phyloP scores from a whole-genome alignment of 2,329 filamentous ascomycete genomes.

The Atkinsonella texensis region DNA sequence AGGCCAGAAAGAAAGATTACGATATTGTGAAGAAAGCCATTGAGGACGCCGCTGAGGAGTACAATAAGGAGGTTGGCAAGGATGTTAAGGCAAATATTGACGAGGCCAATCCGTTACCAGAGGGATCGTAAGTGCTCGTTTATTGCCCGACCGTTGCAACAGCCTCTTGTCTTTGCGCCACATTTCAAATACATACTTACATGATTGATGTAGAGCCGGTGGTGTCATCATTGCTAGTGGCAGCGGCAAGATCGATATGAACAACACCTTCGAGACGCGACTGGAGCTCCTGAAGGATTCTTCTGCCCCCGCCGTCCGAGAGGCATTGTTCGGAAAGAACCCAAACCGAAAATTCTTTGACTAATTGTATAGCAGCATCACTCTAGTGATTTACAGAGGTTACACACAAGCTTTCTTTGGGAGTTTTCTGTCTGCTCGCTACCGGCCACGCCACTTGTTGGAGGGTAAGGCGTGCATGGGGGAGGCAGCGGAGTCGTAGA shows the following conservation, averaged over 20 bases:
- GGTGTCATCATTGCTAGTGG: constrained; percentile 72
- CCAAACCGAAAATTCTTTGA: constrained; percentile 92
- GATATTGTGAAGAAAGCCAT: constrained; percentile 67
- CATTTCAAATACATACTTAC: background rate
- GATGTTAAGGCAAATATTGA: constrained; percentile 61
- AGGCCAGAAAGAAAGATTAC: constrained; percentile 69
- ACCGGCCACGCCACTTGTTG: constrained; percentile 10
- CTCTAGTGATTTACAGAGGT: background rate
- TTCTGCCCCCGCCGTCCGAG: constrained; percentile 72
- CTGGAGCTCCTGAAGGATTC: constrained; percentile 74
- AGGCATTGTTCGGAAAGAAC: constrained; percentile 87
- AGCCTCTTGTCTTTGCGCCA: background rate
- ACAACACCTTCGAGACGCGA: constrained; percentile 94
- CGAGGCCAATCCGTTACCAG: constrained; percentile 66
- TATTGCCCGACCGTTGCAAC: background rate
- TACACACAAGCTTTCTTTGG: background rate
- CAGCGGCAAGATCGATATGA: constrained; percentile 89
- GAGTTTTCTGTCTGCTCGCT: background rate
- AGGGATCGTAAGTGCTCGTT: constrained; percentile 59
- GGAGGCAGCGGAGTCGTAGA: background rate
- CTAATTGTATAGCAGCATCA: constrained; percentile 33
- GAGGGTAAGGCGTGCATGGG: background rate
- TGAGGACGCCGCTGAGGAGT: constrained; percentile 65
- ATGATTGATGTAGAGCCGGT: constrained; percentile 50
- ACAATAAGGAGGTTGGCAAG: constrained; percentile 64